A percentile compares a stretch with the other conserved stretches of the same genome.
Evolutionary conservation across 2,329 filamentous ascomycete species (phyloP).

Genomic region (Neonectria magnoliae): DNA sequence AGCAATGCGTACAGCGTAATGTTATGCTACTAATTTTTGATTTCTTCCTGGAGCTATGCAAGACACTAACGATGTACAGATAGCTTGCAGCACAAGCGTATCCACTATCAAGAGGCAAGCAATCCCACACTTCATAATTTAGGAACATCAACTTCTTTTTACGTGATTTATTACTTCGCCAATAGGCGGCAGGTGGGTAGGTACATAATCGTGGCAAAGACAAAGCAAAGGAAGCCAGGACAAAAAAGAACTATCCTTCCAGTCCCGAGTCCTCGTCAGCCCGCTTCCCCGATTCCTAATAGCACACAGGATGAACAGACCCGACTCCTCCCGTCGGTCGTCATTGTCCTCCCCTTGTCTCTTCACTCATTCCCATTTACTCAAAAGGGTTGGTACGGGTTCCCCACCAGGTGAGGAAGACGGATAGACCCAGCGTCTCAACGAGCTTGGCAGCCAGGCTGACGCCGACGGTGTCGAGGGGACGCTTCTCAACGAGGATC

Average conservation of each 20-base stretch:
- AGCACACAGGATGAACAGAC: conserved; percentile 25
- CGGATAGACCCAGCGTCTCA: conserved; percentile 90
- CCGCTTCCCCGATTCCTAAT: conserved; percentile 16
- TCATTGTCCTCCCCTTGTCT: conserved; percentile 9
- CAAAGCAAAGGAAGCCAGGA: background rate
- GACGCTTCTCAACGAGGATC: conserved; percentile 89
- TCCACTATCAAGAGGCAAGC: too few species aligned
- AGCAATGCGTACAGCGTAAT: too few species aligned
- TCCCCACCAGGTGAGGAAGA: conserved; percentile 98
- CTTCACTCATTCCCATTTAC: conserved; percentile 56
- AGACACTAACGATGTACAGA: too few species aligned
- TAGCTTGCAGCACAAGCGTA: too few species aligned
- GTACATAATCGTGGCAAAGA: conserved; percentile 1
- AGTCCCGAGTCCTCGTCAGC: background rate
- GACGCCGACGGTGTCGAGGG: conserved; percentile 88
- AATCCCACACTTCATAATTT: too few species aligned
- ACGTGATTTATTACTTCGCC: conserved; percentile 13
- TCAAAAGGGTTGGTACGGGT: conserved; percentile 93
- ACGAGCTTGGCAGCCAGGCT: conserved; percentile 85
- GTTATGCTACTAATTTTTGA: too few species aligned
- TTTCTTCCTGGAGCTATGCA: too few species aligned
- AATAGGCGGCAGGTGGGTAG: background rate
- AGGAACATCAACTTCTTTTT: too few species aligned
- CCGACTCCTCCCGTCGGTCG: background rate
- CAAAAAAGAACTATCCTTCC: background rate